Evolutionary conservation across 805 yeast species (phyloP), one percentile per base, ranked within the genome.

Genomic region (Geotrichum ghanense): DNA sequence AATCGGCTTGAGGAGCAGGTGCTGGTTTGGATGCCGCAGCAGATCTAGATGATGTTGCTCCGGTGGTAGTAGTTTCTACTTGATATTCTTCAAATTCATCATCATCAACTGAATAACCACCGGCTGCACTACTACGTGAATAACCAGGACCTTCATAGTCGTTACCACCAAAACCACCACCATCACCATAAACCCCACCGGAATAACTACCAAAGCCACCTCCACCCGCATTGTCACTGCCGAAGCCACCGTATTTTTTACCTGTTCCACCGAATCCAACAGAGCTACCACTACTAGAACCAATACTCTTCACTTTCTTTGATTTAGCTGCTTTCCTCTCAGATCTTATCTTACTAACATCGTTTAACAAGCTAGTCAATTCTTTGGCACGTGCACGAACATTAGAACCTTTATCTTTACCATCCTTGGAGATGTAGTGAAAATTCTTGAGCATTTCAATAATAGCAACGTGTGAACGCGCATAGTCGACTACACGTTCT

Each of bases 371-470:
- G 14, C 71, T 72, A 22, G 79, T 69, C 51, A 92, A 71, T 52
- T 79, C 81, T 63, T 87, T 84, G 24, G 96, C 82, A 55, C 95
- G 78, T 66, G 86, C 89, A 59, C 98, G 78, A 48, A 92, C 95
- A 61, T 90, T 89, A 54, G 88, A 79, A 45, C 98, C 98, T 67
- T 89, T 97, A 65, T 92, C 98, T 54, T 88, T 78, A 25, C 97
- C 97, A 62, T 86, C 84, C 17, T 88, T 77, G 64, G 92, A 97
- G 42, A 86, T 82, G 68, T 87, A 92, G 64, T 89, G 97, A 78
- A 92, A 92, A 10, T 87, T 78, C 59, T 86, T 85, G 57, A 92
- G 74, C 95, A 90, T 83, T 47, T 83, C 81, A 49, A 92, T 79
- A 47, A 88, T 73, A 21, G 83, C 78, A 49, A 84, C 62, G 62